Evolutionary conservation across 2,329 filamentous ascomycete genomes (phyloP).

Genomic region (Drechslerella dactyloides): DNA sequence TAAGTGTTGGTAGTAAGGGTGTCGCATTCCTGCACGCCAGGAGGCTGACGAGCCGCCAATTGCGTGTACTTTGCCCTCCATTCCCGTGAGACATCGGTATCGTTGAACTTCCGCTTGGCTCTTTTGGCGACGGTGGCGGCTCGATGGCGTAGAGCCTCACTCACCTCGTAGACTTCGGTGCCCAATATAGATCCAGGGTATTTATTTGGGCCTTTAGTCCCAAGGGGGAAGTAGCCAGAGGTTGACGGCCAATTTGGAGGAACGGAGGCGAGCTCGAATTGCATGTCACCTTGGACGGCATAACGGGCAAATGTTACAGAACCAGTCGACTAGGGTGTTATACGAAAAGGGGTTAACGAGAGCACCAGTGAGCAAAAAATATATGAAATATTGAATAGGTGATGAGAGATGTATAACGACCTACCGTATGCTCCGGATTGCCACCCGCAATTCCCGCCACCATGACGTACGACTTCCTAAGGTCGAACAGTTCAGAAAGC

Average conservation of each 20-base stretch:
- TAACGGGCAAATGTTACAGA: constrained; percentile 73
- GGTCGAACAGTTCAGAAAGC: constrained; percentile 68
- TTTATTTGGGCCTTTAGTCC: constrained; percentile 56
- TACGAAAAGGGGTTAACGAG: too few relatives aligned
- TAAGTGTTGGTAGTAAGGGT: constrained; percentile 75
- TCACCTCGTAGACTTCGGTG: constrained; percentile 73
- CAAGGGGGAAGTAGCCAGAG: constrained; percentile 13
- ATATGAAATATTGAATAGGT: constrained; percentile 62
- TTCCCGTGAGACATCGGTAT: constrained; percentile 61
- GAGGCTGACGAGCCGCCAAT: constrained; percentile 60
- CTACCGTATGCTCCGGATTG: constrained; percentile 71
- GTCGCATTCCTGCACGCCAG: constrained; percentile 71
- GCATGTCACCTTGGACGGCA: constrained; percentile 74
- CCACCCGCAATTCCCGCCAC: constrained; percentile 75
- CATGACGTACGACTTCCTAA: constrained; percentile 73
- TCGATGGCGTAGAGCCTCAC: constrained; percentile 64
- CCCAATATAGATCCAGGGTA: constrained; percentile 69
- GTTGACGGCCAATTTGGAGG: constrained; percentile 59
- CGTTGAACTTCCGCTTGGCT: constrained; percentile 65
- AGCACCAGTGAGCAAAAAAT: constrained; percentile 72
- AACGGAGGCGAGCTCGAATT: constrained; percentile 76
- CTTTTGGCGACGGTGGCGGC: constrained; percentile 64
- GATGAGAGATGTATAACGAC: too few relatives aligned
- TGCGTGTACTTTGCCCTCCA: constrained; percentile 67
- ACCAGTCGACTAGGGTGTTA: constrained; percentile 69